phyloP scores from a whole-genome alignment of 2,329 filamentous ascomycete genomes.

The Volutella citrinella region DNA sequence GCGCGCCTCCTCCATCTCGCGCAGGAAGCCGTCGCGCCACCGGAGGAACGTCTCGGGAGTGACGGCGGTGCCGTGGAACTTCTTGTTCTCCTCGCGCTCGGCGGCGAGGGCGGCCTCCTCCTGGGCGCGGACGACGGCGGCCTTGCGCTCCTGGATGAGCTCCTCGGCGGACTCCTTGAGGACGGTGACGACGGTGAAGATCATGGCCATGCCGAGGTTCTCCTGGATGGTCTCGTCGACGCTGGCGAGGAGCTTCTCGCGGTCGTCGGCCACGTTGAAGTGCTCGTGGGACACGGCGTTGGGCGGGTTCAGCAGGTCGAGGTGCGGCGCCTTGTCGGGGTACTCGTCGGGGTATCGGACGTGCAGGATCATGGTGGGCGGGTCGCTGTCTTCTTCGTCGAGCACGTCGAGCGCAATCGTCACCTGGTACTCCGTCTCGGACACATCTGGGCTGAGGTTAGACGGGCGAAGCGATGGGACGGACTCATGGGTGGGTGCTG shows the following conservation, averaged over 20 bases:
- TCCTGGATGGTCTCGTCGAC: conserved; percentile 79
- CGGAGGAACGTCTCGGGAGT: conserved; percentile 80
- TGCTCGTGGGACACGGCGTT: conserved; percentile 67
- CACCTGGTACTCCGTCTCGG: conserved; percentile 85
- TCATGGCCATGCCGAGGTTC: conserved; percentile 95
- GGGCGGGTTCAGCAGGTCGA: conserved; percentile 74
- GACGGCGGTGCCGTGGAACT: conserved; percentile 89
- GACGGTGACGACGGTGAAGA: conserved; percentile 84
- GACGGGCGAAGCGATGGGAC: too few species aligned
- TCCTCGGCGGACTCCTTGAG: conserved; percentile 90
- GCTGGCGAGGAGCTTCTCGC: conserved; percentile 65
- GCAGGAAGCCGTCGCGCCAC: conserved; percentile 76
- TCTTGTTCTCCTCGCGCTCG: conserved; percentile 92
- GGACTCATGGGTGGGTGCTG: conserved; percentile 11
- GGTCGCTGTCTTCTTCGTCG: conserved; percentile 61
- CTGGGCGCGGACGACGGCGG: conserved; percentile 55
- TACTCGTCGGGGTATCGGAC: conserved; percentile 89
- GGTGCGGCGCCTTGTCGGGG: conserved; percentile 78
- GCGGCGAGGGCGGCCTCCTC: conserved; percentile 55
- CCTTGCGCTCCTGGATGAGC: conserved; percentile 71
- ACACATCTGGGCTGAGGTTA: conserved; percentile 64
- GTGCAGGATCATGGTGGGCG: conserved; percentile 73
- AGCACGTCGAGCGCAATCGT: conserved; percentile 78
- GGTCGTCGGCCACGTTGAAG: conserved; percentile 80
- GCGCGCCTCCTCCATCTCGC: conserved; percentile 76